Percentiles rank a stretch among this genome's conserved stretches.
These are phyloP conservation scores for Penicillium malachiteum DNA, from an alignment of 495 filamentous ascomycete species.

Conservation along the genomic window DNA sequence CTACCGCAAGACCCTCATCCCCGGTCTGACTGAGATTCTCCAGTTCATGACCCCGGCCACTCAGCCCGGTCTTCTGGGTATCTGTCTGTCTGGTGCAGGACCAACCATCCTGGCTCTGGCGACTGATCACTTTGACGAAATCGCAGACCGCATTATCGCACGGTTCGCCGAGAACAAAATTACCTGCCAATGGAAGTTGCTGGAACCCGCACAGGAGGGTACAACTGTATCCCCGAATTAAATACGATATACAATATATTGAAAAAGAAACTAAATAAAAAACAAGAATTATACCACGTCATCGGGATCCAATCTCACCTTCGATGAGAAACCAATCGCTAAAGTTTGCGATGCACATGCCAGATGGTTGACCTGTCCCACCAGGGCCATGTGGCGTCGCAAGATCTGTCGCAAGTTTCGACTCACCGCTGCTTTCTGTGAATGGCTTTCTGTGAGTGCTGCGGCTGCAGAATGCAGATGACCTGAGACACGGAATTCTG, in stretches of 20 bases:
- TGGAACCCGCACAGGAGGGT: conserved; percentile 84
- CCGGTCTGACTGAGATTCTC: conserved; percentile 86
- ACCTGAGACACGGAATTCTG: background rate
- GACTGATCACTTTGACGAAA: conserved; percentile 79
- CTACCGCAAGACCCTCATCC: conserved; percentile 84
- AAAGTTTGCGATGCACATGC: too few relatives aligned
- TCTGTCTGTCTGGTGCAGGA: conserved; percentile 90
- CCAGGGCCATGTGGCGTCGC: background rate
- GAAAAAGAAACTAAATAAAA: background rate
- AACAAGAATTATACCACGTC: background rate
- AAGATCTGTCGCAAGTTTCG: background rate
- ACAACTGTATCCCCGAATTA: conserved; percentile 55
- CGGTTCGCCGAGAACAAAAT: conserved; percentile 68
- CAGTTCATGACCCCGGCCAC: conserved; percentile 78
- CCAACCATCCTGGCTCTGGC: conserved; percentile 93
- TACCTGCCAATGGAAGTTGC: conserved; percentile 77
- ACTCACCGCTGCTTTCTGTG: conserved; percentile 21
- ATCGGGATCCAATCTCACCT: background rate
- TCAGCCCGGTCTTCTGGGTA: conserved; percentile 84
- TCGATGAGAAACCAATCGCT: too few relatives aligned
- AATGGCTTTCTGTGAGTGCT: conserved; percentile 1
- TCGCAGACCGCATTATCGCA: conserved; percentile 72
- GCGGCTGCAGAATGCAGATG: conserved; percentile 12
- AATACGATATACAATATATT: conserved; percentile 3
- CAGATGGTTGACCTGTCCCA: too few relatives aligned